Base-by-base conservation (phyloP, 208 protist species). In the Trypanosoma cruzi region DNA sequence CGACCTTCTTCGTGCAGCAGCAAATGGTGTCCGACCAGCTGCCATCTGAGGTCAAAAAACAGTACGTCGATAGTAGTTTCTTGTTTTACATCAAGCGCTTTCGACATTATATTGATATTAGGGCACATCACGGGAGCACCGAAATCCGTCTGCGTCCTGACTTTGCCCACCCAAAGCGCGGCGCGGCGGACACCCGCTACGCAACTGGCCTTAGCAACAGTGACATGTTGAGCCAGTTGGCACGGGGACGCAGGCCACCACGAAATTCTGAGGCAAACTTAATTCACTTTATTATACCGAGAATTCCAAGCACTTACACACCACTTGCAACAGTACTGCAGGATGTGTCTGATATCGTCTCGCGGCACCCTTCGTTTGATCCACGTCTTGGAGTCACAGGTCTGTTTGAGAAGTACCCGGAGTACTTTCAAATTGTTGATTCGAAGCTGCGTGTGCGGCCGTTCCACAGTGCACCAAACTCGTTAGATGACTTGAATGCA, bases 381-480 rank as follows among this genome's bases (percentile, higher is more conserved):
- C 34, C 88, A 11, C 84, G 87, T 0, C 80, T 94, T 6, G 91
- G 91, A 18, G 85, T 93, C 34, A 88, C 77, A 7, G 91, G 88
- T 22, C 65, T 94, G 29, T 81, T 96, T 40, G 87, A 89, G 40
- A 93, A 93, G 75, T 93, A 96, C 67, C 86, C 86, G 2, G 85
- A 94, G 63, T 96, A 96, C 68, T 93, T 96, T 65, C 91, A 96
- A 59, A 60, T 94, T 34, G 73, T 79, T 13, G 81, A 91, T 36
- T 80, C 83, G 4, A 81, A 80, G 64, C 61, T 94, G 36, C 91
- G 91, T 20, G 83, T 86, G 14, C 88, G 91, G 44, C 91, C 91
- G 4, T 92, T 91, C 61, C 67, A 71, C 5, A 75, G 73, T 32
- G 88, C 91, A 1, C 91, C 88, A 1, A 88, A 92, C 74, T 87